Conservation (phyloP, 148 eudicot species). For the Dysphania ambrosioides region DNA sequence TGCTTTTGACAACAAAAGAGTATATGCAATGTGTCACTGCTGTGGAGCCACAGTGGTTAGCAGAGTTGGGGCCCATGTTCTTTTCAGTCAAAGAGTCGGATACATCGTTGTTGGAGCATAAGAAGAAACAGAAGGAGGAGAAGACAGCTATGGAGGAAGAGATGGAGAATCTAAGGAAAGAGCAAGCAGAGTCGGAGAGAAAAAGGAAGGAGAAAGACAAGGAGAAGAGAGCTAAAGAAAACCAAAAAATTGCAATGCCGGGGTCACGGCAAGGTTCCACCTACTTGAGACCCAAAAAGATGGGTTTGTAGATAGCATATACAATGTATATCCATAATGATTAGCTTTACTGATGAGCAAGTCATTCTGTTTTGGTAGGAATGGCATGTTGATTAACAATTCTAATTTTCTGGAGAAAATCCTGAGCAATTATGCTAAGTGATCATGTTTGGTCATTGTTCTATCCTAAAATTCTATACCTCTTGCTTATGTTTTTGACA, state of each 20-base stretch:
- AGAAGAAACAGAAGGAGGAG: conserved; percentile 88
- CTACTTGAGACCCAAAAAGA: conserved; percentile 67
- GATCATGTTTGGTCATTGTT: background rate
- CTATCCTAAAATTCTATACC: background rate
- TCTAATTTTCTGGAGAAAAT: background rate
- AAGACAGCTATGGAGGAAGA: conserved; percentile 94
- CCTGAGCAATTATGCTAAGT: background rate
- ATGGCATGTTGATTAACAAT: background rate
- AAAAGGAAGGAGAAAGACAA: conserved; percentile 49
- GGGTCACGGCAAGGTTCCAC: conserved; percentile 58
- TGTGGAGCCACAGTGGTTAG: conserved; percentile 93
- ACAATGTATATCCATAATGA: background rate
- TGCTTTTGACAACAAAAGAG: conserved; percentile 81
- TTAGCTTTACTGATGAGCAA: background rate
- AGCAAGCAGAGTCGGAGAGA: conserved; percentile 48
- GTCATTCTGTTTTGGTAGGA: conserved; percentile 13
- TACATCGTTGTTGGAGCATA: conserved; percentile 82
- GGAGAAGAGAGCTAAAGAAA: conserved; percentile 58
- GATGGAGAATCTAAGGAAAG: conserved; percentile 76
- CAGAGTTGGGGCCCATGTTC: conserved; percentile 93
- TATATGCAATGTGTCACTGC: conserved; percentile 97
- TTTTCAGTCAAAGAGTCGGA: conserved; percentile 92
- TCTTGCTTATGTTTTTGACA: no score
- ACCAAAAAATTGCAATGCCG: conserved; percentile 67
- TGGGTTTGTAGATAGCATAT: conserved; percentile 48